Conservation (phyloP, 2,329 filamentous ascomycete genomes). For the Fusarium annulatum region DNA sequence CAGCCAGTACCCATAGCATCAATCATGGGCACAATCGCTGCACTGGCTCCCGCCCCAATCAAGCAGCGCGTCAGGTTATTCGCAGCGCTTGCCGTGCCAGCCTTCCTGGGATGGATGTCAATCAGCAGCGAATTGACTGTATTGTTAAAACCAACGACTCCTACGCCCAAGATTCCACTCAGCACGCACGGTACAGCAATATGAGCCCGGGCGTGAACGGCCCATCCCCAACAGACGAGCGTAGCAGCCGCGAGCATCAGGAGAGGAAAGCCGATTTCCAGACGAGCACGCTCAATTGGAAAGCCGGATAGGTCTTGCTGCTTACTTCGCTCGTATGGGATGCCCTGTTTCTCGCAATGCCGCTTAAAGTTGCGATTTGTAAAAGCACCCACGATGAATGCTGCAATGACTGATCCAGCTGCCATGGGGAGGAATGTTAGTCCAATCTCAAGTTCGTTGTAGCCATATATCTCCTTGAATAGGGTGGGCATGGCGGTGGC, state of each 20-base stretch:
- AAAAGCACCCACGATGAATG: conserved; percentile 61
- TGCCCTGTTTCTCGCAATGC: conserved; percentile 63
- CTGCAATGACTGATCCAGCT: conserved; percentile 60
- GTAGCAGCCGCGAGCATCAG: conserved; percentile 60
- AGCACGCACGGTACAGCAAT: conserved; percentile 61
- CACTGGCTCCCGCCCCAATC: conserved; percentile 64
- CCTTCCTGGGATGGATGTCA: conserved; percentile 64
- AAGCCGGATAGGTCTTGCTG: conserved; percentile 61
- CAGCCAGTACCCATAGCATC: conserved; percentile 62
- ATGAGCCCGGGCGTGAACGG: conserved; percentile 54
- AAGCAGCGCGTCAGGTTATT: conserved; percentile 68
- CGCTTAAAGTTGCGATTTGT: conserved; percentile 77
- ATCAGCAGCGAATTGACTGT: conserved; percentile 63
- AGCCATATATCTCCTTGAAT: conserved; percentile 66
- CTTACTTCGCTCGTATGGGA: conserved; percentile 64
- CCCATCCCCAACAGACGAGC: conserved; percentile 65
- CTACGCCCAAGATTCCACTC: conserved; percentile 59
- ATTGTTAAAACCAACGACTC: conserved; percentile 66
- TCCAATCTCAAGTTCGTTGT: conserved; percentile 65
- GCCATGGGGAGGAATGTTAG: conserved; percentile 65
- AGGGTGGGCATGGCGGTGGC: conserved; percentile 57
- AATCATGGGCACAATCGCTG: conserved; percentile 64
- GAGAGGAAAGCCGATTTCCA: conserved; percentile 62
- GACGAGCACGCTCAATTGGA: conserved; percentile 62
- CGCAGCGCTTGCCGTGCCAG: conserved; percentile 65